Percentiles rank a stretch among this genome's conserved stretches.
Conservation (phyloP, 495 filamentous ascomycete species). For the Terfezia claveryi region DNA sequence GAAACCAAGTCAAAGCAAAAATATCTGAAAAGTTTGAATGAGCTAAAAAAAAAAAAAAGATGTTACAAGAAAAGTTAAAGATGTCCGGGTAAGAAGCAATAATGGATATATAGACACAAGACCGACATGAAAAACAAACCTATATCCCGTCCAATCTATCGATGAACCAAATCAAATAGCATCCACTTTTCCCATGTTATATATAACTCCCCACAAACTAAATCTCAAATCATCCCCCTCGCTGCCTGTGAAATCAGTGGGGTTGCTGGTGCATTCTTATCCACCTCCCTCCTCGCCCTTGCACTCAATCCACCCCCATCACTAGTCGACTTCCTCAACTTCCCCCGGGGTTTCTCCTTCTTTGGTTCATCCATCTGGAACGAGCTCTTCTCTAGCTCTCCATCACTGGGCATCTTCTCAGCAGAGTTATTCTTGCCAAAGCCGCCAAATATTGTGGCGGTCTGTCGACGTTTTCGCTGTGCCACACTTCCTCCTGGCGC, state of each 20-base stretch:
- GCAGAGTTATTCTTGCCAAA: constrained; percentile 13
- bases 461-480: neutral
- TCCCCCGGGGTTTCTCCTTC: constrained; percentile 12
- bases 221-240: too few relatives aligned
- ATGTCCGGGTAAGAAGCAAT: too few relatives aligned
- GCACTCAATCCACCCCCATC: constrained; percentile 13
- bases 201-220: too few relatives aligned
- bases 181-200: too few relatives aligned
- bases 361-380: constrained; percentile 13
- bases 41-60: too few relatives aligned
- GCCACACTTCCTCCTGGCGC: neutral
- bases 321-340: constrained; percentile 16
- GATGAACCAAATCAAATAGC: too few relatives aligned
- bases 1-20: too few relatives aligned
- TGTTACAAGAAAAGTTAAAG: too few relatives aligned
- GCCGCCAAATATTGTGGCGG: neutral
- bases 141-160: too few relatives aligned
- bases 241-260: neutral
- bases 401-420: constrained; percentile 14
- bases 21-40: too few relatives aligned
- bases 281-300: constrained; percentile 11
- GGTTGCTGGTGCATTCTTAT: neutral
- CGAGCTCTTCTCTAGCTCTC: constrained; percentile 13
- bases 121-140: too few relatives aligned
- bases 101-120: too few relatives aligned